Conservation (phyloP, 2,329 filamentous ascomycete species). For the Colletotrichum sp. region DNA sequence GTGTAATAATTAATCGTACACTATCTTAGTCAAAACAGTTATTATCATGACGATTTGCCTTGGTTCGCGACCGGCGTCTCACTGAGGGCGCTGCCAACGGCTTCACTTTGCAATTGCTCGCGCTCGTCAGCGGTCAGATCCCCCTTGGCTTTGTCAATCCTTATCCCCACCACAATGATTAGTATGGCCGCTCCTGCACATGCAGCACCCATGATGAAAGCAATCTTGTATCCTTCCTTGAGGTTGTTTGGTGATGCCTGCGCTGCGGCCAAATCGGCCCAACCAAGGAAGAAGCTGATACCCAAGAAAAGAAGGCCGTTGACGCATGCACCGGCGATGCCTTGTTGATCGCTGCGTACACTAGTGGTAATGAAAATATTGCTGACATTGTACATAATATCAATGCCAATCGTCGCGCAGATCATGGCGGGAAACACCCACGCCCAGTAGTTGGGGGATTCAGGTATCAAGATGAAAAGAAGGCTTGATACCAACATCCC, state of each 20-base stretch:
- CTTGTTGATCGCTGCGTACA: constrained; percentile 69
- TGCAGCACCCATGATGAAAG: constrained; percentile 69
- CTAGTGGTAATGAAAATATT: constrained; percentile 80
- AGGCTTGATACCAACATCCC: background rate
- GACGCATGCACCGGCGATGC: constrained; percentile 72
- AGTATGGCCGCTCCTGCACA: constrained; percentile 54
- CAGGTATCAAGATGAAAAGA: constrained; percentile 39
- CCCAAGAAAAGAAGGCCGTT: constrained; percentile 74
- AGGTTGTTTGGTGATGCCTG: constrained; percentile 48
- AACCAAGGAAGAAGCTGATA: constrained; percentile 72
- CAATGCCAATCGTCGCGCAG: constrained; percentile 73
- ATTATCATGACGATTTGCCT: background rate
- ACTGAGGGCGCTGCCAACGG: background rate
- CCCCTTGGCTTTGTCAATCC: background rate
- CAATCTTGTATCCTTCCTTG: constrained; percentile 63
- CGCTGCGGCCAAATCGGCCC: constrained; percentile 66
- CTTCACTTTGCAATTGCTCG: background rate
- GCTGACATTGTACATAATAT: constrained; percentile 75
- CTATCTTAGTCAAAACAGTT: background rate
- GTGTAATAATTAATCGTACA: background rate
- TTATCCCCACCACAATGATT: constrained; percentile 58
- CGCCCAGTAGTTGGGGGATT: constrained; percentile 67
- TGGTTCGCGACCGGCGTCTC: background rate
- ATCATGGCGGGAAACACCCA: constrained; percentile 75
- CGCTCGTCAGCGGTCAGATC: background rate